Evolutionary conservation across 1,284 basidiomycete genomes (phyloP).

Genomic region (Malassezia brasiliensis): DNA sequence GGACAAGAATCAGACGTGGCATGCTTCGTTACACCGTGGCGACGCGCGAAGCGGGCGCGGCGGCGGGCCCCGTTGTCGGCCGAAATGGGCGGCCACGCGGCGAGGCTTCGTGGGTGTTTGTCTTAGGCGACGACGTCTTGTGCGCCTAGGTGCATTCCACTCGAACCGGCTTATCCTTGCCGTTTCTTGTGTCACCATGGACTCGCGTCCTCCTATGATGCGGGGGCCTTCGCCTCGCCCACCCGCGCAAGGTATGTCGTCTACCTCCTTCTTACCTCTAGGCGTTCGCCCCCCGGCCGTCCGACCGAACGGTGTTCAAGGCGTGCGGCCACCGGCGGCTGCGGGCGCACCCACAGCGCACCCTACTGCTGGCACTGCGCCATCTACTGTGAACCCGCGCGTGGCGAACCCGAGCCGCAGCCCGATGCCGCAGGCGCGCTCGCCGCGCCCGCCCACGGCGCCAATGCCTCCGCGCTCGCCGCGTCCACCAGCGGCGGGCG

Average conservation of each 20-base stretch:
- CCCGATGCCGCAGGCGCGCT: constrained; percentile 12
- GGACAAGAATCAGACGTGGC: constrained; percentile 40
- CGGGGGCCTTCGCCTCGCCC: constrained; percentile 16
- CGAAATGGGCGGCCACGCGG: not conserved
- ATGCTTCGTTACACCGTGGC: not conserved
- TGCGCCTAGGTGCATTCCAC: not conserved
- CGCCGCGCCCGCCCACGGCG: constrained; percentile 1
- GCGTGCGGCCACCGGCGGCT: not conserved
- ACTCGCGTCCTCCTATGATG: constrained; percentile 12
- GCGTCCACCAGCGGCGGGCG: not conserved
- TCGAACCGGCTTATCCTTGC: not conserved
- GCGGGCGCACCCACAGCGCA: not conserved
- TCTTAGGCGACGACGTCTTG: not conserved
- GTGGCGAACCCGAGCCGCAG: not conserved
- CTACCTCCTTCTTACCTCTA: not conserved
- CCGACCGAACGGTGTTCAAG: not conserved
- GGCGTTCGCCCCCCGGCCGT: not conserved
- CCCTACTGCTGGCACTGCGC: not conserved
- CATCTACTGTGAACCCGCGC: not conserved
- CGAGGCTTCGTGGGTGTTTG: not conserved
- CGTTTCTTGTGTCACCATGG: constrained; percentile 9
- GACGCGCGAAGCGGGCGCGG: too few relatives aligned
- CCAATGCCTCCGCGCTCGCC: constrained; percentile 1
- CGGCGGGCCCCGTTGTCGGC: not conserved
- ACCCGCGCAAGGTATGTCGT: constrained; percentile 1